Evolutionary conservation across 257 asterid species (phyloP), one percentile per base, ranked within the genome.

Genomic region (Thymus quinquecostatus): DNA sequence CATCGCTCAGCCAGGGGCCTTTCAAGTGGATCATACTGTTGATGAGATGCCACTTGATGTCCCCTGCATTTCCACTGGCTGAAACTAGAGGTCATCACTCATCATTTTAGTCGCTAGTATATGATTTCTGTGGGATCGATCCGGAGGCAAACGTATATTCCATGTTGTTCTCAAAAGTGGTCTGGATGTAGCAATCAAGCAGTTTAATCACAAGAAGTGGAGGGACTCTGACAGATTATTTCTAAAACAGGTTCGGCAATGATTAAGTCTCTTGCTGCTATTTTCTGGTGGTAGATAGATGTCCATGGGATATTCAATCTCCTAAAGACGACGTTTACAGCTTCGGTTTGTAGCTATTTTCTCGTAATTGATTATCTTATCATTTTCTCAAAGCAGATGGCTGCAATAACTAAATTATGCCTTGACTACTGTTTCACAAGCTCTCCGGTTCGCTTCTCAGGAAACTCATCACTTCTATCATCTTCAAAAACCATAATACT

Each of bases 321-420:
- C n/a, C 54, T 51, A 82, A 70, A 57, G 71, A 76, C 33, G 82
- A 79, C 34, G 80, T 82, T 4, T 82, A 76, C 60, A 76, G 78
- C 68, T 82, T 79, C 55, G 86, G 84, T 2, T 72, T 76, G 47
- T 1, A 1, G 2, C 4, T 36, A 2, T 2, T 2, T 21, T 21
- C 21, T 21, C 21, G 21, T 21, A 21, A 21, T 21, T 21, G 21
- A 21, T 21, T 21, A 21, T 21, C 21, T 21, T 21, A 21, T 21
- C 21, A 21, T 43, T 43, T 43, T 6, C 8, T 3, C 10, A 43
- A 6, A 2, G 8, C 48, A 43, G 10, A 43, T 43, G 48, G 48
- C 10, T 2, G 48, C 1, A 44, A 10, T 44, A 7, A 10, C 12
- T 44, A 8, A 44, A 44, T 44, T 44, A 10, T 44, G 49, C 1